Conservation (phyloP, 495 filamentous ascomycete genomes). For the Neurospora tetraspora region DNA sequence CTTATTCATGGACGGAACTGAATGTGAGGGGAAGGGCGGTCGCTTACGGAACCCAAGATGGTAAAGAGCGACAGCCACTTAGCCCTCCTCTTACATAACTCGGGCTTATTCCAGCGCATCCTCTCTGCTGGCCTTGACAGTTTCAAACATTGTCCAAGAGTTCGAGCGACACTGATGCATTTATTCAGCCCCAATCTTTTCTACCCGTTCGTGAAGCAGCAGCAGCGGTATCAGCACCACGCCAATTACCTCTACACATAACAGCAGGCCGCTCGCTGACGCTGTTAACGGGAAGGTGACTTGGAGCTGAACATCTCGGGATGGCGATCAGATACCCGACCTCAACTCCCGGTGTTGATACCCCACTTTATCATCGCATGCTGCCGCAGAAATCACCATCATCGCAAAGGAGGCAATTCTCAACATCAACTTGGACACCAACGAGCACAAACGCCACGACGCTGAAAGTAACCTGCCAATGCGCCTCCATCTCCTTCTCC, state of each 20-base stretch:
- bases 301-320: not conserved
- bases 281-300: not conserved
- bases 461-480: conserved; percentile 40
- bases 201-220: not conserved
- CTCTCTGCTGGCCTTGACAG: not conserved
- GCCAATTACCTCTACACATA: not conserved
- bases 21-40: not conserved
- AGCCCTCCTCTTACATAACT: not conserved
- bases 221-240: not conserved
- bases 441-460: not conserved
- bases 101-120: not conserved
- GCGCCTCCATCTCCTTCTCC: conserved; percentile 37
- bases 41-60: not conserved
- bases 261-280: not conserved
- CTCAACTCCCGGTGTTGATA: not conserved
- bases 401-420: not conserved
- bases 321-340: not conserved
- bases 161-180: not conserved
- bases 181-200: not conserved
- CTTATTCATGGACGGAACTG: not conserved
- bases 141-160: not conserved
- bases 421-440: not conserved
- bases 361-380: not conserved
- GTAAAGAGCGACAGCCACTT: not conserved
- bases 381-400: not conserved